Evolutionary conservation across 2,329 filamentous ascomycete species (phyloP).

Genomic region (Venturiaceae sp.): DNA sequence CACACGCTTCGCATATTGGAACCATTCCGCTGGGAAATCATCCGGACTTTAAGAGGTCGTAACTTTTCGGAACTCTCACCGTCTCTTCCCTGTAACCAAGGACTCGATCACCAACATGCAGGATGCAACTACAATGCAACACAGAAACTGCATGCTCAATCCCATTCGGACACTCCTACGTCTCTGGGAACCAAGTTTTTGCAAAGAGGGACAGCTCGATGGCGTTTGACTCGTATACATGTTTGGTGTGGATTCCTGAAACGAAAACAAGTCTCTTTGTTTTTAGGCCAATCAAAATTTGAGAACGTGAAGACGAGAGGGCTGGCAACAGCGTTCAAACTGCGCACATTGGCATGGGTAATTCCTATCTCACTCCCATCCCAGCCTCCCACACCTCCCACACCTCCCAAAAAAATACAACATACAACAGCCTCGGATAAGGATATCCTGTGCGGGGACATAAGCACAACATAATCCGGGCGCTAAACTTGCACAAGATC

Average conservation of each 20-base stretch:
- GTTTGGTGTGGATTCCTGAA: not conserved
- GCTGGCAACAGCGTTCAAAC: not conserved
- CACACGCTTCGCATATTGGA: not conserved
- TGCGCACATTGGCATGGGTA: not conserved
- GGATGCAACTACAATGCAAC: not conserved
- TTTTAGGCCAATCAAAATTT: not conserved
- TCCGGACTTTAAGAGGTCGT: not conserved
- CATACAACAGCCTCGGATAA: too few relatives aligned
- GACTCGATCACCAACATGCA: not conserved
- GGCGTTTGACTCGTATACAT: not conserved
- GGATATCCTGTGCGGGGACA: too few relatives aligned
- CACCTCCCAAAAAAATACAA: not conserved
- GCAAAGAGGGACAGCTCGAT: not conserved
- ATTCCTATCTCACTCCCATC: not conserved
- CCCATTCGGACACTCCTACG: not conserved
- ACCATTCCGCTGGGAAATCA: not conserved
- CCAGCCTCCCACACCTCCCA: not conserved
- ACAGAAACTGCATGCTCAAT: not conserved
- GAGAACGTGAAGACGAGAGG: not conserved
- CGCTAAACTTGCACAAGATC: not conserved
- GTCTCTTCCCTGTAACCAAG: not conserved
- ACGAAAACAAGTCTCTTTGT: not conserved
- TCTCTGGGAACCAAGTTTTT: too few relatives aligned
- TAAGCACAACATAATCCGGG: not conserved
- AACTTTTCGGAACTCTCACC: not conserved